A percentile compares a stretch with the other conserved stretches of the same genome.
phyloP scores from a whole-genome alignment of 176 grass and related monocot genomes.

The Musa troglodytarum region DNA sequence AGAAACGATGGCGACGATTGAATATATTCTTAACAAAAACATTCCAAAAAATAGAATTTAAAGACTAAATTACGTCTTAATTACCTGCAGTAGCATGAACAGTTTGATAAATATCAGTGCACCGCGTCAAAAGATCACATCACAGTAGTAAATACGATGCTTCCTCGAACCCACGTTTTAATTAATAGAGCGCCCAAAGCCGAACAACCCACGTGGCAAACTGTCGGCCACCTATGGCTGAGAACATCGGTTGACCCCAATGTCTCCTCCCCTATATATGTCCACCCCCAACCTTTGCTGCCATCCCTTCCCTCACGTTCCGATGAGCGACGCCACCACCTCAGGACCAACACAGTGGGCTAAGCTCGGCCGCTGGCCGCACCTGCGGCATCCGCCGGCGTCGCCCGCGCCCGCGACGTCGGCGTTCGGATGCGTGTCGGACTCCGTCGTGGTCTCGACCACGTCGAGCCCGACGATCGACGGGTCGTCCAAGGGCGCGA shows the following conservation, averaged over 20 bases:
- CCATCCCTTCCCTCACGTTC: background rate
- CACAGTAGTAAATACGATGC: background rate
- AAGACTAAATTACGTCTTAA: background rate
- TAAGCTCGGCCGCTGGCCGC: background rate
- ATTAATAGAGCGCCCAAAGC: background rate
- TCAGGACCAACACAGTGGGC: background rate
- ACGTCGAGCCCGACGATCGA: background rate
- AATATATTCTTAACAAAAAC: too few relatives aligned
- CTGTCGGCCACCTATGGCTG: too few relatives aligned
- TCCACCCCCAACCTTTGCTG: too few relatives aligned
- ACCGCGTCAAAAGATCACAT: background rate
- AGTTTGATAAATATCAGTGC: too few relatives aligned
- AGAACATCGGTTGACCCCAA: background rate
- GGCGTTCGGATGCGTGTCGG: background rate
- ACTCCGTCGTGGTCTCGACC: background rate
- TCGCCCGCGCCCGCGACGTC: background rate
- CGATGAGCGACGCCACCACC: background rate
- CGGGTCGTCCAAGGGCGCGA: background rate
- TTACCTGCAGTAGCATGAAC: background rate
- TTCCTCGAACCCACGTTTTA: constrained; percentile 6
- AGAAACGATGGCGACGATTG: too few relatives aligned
- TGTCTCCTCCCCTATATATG: background rate
- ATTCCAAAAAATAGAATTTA: too few relatives aligned
- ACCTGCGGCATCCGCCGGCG: background rate
- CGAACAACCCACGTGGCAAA: background rate